Evolutionary conservation across 2,329 filamentous ascomycete species (phyloP).

Genomic region (Myotisia sp.): DNA sequence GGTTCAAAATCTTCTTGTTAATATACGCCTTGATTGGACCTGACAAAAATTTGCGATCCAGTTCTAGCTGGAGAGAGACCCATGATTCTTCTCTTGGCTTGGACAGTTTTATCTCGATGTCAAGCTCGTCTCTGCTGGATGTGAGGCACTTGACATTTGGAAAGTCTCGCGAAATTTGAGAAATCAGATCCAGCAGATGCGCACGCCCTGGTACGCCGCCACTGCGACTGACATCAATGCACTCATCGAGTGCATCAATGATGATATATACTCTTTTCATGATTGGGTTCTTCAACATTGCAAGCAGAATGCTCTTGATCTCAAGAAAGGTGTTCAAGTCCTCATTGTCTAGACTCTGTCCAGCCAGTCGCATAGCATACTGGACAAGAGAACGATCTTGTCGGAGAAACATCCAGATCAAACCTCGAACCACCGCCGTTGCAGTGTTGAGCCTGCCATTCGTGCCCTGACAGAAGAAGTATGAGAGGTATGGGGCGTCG

Average conservation of each 20-base stretch:
- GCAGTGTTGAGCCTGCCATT: constrained; percentile 27
- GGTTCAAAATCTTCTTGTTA: neutral
- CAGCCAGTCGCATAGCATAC: too few relatives aligned
- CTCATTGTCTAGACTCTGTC: constrained; percentile 29
- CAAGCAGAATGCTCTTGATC: constrained; percentile 26
- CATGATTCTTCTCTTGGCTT: too few relatives aligned
- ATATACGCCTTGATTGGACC: constrained; percentile 1
- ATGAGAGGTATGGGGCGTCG: constrained; percentile 11
- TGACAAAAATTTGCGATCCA: neutral
- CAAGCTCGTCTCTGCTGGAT: constrained; percentile 31
- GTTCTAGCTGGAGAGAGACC: neutral
- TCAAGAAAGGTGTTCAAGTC: constrained; percentile 25
- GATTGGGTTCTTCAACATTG: constrained; percentile 26
- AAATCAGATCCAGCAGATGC: constrained; percentile 26
- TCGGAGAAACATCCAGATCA: constrained; percentile 29
- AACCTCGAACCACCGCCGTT: constrained; percentile 28
- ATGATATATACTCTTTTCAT: constrained; percentile 23
- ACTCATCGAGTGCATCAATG: constrained; percentile 38
- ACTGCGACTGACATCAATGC: too few relatives aligned
- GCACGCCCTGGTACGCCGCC: constrained; percentile 11
- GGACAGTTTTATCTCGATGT: constrained; percentile 24
- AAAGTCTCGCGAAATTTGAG: constrained; percentile 11
- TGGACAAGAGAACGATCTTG: constrained; percentile 22
- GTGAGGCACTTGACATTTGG: constrained; percentile 30
- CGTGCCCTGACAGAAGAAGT: constrained; percentile 31